Base-by-base conservation (phyloP, 1,284 basidiomycete genomes). In the Irpex sp. region DNA sequence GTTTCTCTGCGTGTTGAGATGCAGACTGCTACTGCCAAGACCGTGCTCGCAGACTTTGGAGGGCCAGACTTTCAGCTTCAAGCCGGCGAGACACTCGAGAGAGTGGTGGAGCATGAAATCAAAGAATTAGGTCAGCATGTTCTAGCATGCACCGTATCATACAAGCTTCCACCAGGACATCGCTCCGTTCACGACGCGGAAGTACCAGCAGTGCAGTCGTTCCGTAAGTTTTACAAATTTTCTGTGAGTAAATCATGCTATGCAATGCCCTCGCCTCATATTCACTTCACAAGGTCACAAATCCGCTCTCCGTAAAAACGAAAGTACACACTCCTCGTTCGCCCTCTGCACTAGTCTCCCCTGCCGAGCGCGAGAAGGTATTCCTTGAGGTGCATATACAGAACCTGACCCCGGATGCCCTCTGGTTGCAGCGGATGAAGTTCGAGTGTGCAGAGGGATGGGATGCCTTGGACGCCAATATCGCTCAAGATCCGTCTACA, bases 201-300 rank as follows among this genome's bases (percentile, higher is more conserved):
- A 51, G 87, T 90, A 69, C 82, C 86, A 3, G 76, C 71, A 35
- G 65, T 89, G 36, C 85, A 90, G 71, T 88, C 86, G 37, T 93
- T 95, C 72, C 83, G 90, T 64, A 93, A 94, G 71, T 95, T 93
- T 76, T 92, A 94, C 78, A 95, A 94, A 74, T 95, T 95, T 74
- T 85, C 83, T 47, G 93, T 94, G 71, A 73, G 90, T 83, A 9
- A 15, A 35, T 39, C 36, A 17, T 55, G 49, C 17, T 61, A 2
- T n/a, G 19, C 39, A 33, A 37, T 58, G 61, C 17, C 15, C 55
- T 46, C 4, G 8, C 17, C 7, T 21, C 26, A 63, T 33, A 36
- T 61, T 39, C 59, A 47, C 46, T 57, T 39, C 51, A 15, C 13
- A 68, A 94, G 92, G 92, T 93, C 8, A 90, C 88, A 9, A 94